Base-by-base conservation (phyloP, 2,329 filamentous ascomycete species). In the Rhynchosporium agropyri region DNA sequence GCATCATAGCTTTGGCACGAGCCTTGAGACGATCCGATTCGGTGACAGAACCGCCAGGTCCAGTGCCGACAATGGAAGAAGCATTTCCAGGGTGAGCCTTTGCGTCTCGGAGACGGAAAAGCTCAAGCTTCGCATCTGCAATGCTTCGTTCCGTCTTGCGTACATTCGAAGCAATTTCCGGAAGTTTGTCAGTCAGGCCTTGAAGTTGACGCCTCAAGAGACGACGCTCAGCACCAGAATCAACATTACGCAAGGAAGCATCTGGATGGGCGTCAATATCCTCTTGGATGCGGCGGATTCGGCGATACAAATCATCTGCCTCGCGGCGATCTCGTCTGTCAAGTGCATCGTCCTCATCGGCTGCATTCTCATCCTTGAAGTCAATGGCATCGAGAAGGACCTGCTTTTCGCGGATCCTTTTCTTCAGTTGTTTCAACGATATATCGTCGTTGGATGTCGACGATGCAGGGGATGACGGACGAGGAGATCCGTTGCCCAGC, bases 1-100 rank as follows among this genome's bases (percentile, higher is more conserved):
- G 94, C 95, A 99, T 99, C 87, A 97, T 96, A 45, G 94, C 94
- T 78, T 93, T 96, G 38, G 95, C 94, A 69, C 93, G 87, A 42
- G 95, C 95, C 80, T 97, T 98, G 69, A 98, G 85, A 60, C 94
- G 87, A 77, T 99, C 95, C 3, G 92, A 90, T 77, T 99, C 95
- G 0, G 95, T 99, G 48, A 99, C 86, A 50, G 86, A 79, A 58
- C 95, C 95, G 49, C 94, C 94, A 63, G 93, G 94, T 9, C 95
- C 95, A 65, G 94, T 98, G 51, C 95, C 95, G 63, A 98, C 86
- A 67, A 99, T 92, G 36, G 88, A 83, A 26, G 89, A 82, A 9
- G 91, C 89, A 73, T 89, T 91, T 67, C 87, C 84, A 3, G 95
- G 95, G 74, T 98, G 86, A 2, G 91, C 91, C 77, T 97, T 98